Conservation (phyloP, 495 filamentous ascomycete genomes). For the Penicillium cosmopolitanum region DNA sequence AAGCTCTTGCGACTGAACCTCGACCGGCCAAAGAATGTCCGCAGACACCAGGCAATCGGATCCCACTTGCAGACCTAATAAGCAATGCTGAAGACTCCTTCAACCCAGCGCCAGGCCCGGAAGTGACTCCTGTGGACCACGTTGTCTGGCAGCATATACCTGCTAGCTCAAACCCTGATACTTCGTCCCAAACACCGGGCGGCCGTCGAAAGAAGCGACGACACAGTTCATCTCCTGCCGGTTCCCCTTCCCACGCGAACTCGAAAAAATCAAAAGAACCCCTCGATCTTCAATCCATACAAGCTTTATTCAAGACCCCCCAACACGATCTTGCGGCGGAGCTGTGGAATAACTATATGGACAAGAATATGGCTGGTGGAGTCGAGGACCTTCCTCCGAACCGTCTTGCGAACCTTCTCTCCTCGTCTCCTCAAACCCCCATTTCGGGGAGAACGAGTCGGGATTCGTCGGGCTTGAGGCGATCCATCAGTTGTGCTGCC, state of each 20-base stretch:
- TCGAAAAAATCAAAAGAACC: constrained; percentile 47
- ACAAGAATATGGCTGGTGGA: constrained; percentile 45
- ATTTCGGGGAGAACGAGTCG: constrained; percentile 44
- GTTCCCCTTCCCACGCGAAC: constrained; percentile 63
- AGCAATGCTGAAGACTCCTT: constrained; percentile 66
- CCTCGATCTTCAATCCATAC: constrained; percentile 55
- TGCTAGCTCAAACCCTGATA: constrained; percentile 46
- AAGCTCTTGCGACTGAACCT: constrained; percentile 24
- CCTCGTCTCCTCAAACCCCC: constrained; percentile 70
- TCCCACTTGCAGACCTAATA: constrained; percentile 81
- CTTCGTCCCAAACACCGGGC: constrained; percentile 50
- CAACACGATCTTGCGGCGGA: constrained; percentile 82
- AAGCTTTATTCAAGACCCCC: constrained; percentile 68
- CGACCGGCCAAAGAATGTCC: constrained; percentile 55
- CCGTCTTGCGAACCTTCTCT: constrained; percentile 65
- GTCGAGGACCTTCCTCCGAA: constrained; percentile 49
- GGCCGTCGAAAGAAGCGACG: constrained; percentile 69
- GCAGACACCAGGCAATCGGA: constrained; percentile 72
- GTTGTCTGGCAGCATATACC: constrained; percentile 70
- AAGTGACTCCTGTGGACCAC: constrained; percentile 70
- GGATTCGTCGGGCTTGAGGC: constrained; percentile 59
- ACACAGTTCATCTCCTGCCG: constrained; percentile 78
- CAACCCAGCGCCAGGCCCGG: constrained; percentile 39
- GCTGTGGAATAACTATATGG: constrained; percentile 81
- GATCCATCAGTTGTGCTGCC: constrained; percentile 74